Evolutionary conservation across 192 early-diverging fungal species (phyloP), one percentile per base, ranked within the genome.

Genomic region (Coemansia sp.): DNA sequence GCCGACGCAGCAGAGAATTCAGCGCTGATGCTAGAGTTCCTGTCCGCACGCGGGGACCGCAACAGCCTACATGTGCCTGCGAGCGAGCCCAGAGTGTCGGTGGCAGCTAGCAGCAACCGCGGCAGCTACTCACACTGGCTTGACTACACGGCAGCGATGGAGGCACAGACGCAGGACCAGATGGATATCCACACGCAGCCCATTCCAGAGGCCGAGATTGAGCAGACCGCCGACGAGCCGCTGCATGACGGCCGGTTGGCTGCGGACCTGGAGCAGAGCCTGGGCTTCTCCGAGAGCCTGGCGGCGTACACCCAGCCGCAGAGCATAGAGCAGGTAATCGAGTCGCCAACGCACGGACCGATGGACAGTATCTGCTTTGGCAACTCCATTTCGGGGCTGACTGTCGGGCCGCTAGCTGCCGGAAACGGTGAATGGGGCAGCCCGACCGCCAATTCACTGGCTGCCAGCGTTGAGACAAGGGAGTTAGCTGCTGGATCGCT

Each of bases 111-210:
- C 59, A 61, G 59, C 33, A 38, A 42, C 33, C 59, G 59, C 35
- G 59, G 47, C 38, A 61, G 59, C 59, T 61, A 61, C 59, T 61
- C 59, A 49, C 35, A 53, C 21, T 61, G 59, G 59, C 21, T 43
- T 6, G 59, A 61, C 23, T 61, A 61, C 38, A 40, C 33, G 8
- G 59, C 27, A 0, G 47, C 14, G 5, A 46, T 46, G 32, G 48
- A 51, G 7, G 49, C 25, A n/a, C 33, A 33, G 33, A 23, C 30
- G n/a, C 32, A 14, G 33, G 19, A 30, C 4, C 29, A 27, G 35
- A 16, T 7, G 8, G 22, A 42, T 47, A 23, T 10, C 6, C 56
- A n/a, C 24, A 9, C 6, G 18, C 35, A n/a, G 42, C 18, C 42
- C 7, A 44, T 8, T 5, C 7, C 42, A 19, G n/a, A 5, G 12